Evolutionary conservation across 805 yeast species (phyloP).

Genomic region (Peterozyma toletana): DNA sequence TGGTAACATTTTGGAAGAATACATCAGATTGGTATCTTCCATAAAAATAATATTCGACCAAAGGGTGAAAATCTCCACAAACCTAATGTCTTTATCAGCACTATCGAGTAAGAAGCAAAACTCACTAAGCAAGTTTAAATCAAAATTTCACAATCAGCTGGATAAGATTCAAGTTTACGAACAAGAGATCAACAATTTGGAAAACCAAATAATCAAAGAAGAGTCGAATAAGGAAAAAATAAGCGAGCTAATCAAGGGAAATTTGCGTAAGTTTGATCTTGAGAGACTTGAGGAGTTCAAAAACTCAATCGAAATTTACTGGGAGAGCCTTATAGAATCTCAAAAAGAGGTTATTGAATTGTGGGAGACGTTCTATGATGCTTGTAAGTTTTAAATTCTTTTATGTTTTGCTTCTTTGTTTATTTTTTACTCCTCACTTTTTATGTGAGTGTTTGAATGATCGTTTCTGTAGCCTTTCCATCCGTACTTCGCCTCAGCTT

Average conservation of each 20-base stretch:
- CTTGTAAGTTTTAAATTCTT: conserved; percentile 19
- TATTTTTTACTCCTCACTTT: too few relatives aligned
- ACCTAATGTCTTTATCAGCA: conserved; percentile 36
- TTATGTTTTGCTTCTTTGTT: too few relatives aligned
- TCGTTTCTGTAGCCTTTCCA: too few relatives aligned
- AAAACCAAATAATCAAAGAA: conserved; percentile 43
- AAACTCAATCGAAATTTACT: conserved; percentile 80
- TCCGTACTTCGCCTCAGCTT: too few relatives aligned
- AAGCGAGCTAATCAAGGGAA: conserved; percentile 58
- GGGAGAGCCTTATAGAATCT: conserved; percentile 85
- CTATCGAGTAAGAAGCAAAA: conserved; percentile 37
- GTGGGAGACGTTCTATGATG: conserved; percentile 85
- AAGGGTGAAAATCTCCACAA: conserved; percentile 49
- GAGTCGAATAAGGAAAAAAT: conserved; percentile 58
- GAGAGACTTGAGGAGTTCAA: conserved; percentile 81
- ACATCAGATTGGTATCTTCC: conserved; percentile 69
- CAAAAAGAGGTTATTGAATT: conserved; percentile 87
- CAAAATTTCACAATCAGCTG: conserved; percentile 39
- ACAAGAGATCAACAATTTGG: conserved; percentile 50
- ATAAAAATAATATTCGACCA: conserved; percentile 68
- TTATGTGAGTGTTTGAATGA: too few relatives aligned
- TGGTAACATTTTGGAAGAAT: conserved; percentile 85
- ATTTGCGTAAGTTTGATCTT: conserved; percentile 61
- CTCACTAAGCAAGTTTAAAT: conserved; percentile 33
- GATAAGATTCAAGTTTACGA: conserved; percentile 57